These are phyloP conservation scores for Coffea canephora DNA, from an alignment of 257 asterid species.

Conservation along the genomic window DNA sequence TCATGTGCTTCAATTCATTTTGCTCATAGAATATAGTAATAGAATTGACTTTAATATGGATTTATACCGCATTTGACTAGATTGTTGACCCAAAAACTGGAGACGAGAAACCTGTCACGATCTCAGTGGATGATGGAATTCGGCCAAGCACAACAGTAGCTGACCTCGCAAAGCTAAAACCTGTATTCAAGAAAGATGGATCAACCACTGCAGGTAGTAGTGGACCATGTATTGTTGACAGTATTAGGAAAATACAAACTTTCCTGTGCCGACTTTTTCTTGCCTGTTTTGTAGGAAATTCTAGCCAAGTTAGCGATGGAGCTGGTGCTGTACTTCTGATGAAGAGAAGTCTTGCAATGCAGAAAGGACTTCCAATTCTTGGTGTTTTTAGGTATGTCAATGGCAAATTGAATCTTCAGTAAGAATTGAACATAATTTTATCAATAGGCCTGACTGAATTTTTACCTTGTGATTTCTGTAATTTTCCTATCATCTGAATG, in stretches of 20 bases:
- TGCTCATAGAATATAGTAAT: not conserved
- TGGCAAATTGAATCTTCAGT: not conserved
- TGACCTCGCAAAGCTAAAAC: slow-evolving; percentile 72
- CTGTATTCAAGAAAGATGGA: slow-evolving; percentile 98
- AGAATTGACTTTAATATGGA: slow-evolving; percentile 15
- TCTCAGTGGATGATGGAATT: slow-evolving; percentile 90
- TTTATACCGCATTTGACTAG: slow-evolving; percentile 34
- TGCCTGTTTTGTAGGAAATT: slow-evolving; percentile 55
- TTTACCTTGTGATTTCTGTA: not conserved
- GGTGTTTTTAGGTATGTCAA: slow-evolving; percentile 82
- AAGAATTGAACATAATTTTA: too few species aligned
- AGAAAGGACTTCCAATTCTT: slow-evolving; percentile 91
- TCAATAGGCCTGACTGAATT: not conserved
- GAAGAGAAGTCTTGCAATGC: slow-evolving; percentile 89
- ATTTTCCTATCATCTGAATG: not conserved
- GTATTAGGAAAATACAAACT: slow-evolving; percentile 11
- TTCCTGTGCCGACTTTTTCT: slow-evolving; percentile 6
- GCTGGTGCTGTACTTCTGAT: slow-evolving; percentile 98
- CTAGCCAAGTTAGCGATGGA: slow-evolving; percentile 98
- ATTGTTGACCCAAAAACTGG: slow-evolving; percentile 95
- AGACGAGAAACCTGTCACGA: slow-evolving; percentile 78
- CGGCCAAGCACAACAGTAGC: slow-evolving; percentile 63
- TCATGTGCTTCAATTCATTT: not conserved
- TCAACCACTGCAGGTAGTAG: slow-evolving; percentile 93
- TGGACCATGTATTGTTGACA: not conserved